A percentile compares a stretch with the other conserved stretches of the same genome.
Conservation (phyloP, 2,329 filamentous ascomycete species). For the Aureobasidium sp. region DNA sequence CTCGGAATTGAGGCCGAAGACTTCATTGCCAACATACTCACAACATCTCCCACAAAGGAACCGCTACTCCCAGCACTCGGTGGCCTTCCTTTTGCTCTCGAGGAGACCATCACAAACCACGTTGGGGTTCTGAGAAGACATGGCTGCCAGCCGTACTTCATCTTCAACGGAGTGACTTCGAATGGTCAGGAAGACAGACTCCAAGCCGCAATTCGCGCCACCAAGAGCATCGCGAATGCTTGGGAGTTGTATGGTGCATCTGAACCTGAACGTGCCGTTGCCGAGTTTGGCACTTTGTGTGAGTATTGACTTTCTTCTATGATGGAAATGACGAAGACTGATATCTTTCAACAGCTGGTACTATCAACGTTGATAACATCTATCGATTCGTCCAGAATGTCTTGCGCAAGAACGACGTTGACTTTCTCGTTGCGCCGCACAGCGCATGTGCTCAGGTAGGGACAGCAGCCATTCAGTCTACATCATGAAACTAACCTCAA, state of each 20-base stretch:
- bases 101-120: conserved; percentile 66
- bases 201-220: conserved; percentile 15
- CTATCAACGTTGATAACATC: conserved; percentile 61
- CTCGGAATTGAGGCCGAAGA: conserved; percentile 85
- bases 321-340: conserved; percentile 14
- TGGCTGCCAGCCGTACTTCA: conserved; percentile 70
- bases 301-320: neutral
- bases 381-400: conserved; percentile 69
- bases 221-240: conserved; percentile 43
- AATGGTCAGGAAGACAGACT: conserved; percentile 30
- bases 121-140: conserved; percentile 59
- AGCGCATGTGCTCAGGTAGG: conserved; percentile 77
- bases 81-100: conserved; percentile 70
- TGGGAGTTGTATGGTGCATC: conserved; percentile 82
- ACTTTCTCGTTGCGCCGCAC: conserved; percentile 78
- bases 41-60: conserved; percentile 62
- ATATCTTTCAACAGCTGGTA: conserved; percentile 42
- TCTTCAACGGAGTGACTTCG: conserved; percentile 83
- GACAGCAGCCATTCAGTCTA: neutral
- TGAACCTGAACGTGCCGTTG: conserved; percentile 69
- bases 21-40: conserved; percentile 73
- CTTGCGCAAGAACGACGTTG: conserved; percentile 57
- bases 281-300: conserved; percentile 62
- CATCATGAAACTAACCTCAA: conserved; percentile 18
- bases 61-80: conserved; percentile 84